These are phyloP conservation scores for Cantharellus anzutake DNA, from an alignment of 768 basidiomycete species.

Conservation along the genomic window DNA sequence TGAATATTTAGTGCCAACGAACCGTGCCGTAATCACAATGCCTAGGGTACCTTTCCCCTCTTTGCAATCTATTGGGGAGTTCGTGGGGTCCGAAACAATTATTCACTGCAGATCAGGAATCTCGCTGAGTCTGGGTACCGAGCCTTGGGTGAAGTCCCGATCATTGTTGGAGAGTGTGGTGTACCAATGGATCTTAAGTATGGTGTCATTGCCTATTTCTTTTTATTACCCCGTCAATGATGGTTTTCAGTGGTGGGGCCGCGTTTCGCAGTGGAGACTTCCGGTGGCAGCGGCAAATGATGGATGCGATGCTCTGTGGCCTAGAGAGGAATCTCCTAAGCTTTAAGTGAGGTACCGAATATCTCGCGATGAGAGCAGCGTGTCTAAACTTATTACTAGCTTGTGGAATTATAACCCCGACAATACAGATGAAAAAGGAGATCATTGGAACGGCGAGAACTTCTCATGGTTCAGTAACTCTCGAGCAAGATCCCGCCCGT, in stretches of 20 bases:
- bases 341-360: conserved; percentile 50
- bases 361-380: neutral
- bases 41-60: conserved; percentile 67
- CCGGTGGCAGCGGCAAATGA: conserved; percentile 73
- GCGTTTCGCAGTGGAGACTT: conserved; percentile 61
- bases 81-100: conserved; percentile 63
- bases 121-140: conserved; percentile 51
- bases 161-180: conserved; percentile 83
- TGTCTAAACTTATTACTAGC: conserved; percentile 21
- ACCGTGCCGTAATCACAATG: conserved; percentile 2
- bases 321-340: conserved; percentile 59
- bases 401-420: conserved; percentile 90
- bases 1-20: neutral
- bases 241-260: conserved; percentile 33
- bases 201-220: neutral
- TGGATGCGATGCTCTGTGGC: conserved; percentile 80
- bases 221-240: neutral
- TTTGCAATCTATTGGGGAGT: conserved; percentile 82
- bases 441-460: conserved; percentile 92
- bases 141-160: conserved; percentile 61
- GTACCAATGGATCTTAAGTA: conserved; percentile 97
- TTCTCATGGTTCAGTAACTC: conserved; percentile 67
- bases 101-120: conserved; percentile 58
- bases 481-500: conserved; percentile 17
- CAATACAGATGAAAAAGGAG: conserved; percentile 62